These are phyloP conservation scores for Penicillium simplicissimum DNA, from an alignment of 495 filamentous ascomycete genomes.

Conservation along the genomic window DNA sequence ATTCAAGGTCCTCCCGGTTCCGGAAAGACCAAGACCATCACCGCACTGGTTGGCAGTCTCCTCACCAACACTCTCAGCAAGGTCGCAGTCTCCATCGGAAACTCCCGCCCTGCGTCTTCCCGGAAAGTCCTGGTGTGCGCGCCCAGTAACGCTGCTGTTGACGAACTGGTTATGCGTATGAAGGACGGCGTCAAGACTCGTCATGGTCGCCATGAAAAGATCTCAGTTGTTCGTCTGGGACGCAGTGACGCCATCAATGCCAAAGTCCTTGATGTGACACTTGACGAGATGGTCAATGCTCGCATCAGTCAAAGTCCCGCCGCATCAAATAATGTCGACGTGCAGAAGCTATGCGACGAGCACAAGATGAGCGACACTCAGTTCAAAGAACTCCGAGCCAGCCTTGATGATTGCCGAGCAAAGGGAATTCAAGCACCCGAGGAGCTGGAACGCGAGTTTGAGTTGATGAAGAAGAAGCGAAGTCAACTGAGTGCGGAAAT, in stretches of 20 bases:
- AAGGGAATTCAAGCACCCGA: slow-evolving; percentile 59
- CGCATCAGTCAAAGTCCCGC: slow-evolving; percentile 53
- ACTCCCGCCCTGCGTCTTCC: slow-evolving; percentile 26
- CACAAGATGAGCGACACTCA: slow-evolving; percentile 74
- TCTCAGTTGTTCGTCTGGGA: slow-evolving; percentile 88
- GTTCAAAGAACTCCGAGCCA: slow-evolving; percentile 63
- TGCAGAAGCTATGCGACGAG: slow-evolving; percentile 78
- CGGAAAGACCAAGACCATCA: slow-evolving; percentile 97
- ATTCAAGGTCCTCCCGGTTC: slow-evolving; percentile 96
- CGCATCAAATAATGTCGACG: slow-evolving; percentile 49
- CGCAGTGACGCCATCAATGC: slow-evolving; percentile 90
- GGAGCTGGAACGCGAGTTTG: slow-evolving; percentile 76
- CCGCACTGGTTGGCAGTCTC: slow-evolving; percentile 90
- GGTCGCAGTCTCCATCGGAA: slow-evolving; percentile 26
- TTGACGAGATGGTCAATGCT: slow-evolving; percentile 85
- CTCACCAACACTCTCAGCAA: slow-evolving; percentile 61
- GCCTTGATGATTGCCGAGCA: slow-evolving; percentile 68
- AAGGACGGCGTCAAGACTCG: slow-evolving; percentile 83
- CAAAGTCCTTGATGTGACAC: slow-evolving; percentile 85
- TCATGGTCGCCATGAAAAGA: slow-evolving; percentile 66
- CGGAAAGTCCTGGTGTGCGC: slow-evolving; percentile 95
- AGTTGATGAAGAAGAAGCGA: slow-evolving; percentile 70
- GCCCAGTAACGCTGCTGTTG: slow-evolving; percentile 95
- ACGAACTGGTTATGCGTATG: slow-evolving; percentile 91
- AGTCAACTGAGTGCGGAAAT: slow-evolving; percentile 76